Base-by-base conservation (phyloP, 1,284 basidiomycete genomes). In the Papiliotrema laurentii region DNA sequence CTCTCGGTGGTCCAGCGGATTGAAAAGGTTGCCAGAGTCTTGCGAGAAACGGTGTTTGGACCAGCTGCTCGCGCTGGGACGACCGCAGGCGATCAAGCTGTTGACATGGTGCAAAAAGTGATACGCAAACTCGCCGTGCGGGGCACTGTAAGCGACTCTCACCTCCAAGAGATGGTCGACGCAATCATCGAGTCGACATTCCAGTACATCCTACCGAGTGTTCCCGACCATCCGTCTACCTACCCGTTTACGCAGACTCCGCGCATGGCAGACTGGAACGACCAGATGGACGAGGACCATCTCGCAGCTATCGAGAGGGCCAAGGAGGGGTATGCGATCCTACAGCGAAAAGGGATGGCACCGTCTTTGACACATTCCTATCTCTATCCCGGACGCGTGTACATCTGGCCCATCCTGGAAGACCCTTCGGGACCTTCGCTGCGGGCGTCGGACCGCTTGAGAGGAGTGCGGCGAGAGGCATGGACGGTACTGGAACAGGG, bases 201-300 rank as follows among this genome's bases (percentile, higher is more conserved):
- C 40, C 68, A 71, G 37, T 75, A 73, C 45, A 59, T 63, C 19
- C 50, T 73, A 2, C 73, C 73, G 1, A 30, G 40, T n/a, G 49
- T 45, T 0, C 53, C 44, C 2, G 47, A 54, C 35, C 72, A 70
- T 45, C 71, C 71, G 46, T 46, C 45, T 0, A 42, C 45, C 3
- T 71, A 61, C 40, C 72, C 72, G 0, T 74, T 71, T 54, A 71
- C 69, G 53, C 67, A 63, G 3, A 76, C 83, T 41, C 47, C 59
- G 10, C n/a, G n/a, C n/a, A n/a, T n/a, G n/a, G n/a, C n/a, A n/a
- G n/a, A n/a, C n/a, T n/a, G n/a, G n/a, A n/a, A n/a, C n/a, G 61
- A 57, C 25, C 41, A 24, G 22, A 40, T 27, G 13, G 61, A 60
- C 2, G 63, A 60, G 50, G 31, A 21, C 18, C 2, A 21, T 6